Evolutionary conservation across 352 stramenopile genomes (phyloP), one percentile per base, ranked within the genome.

Genomic region (Labyrinthula sp.): DNA sequence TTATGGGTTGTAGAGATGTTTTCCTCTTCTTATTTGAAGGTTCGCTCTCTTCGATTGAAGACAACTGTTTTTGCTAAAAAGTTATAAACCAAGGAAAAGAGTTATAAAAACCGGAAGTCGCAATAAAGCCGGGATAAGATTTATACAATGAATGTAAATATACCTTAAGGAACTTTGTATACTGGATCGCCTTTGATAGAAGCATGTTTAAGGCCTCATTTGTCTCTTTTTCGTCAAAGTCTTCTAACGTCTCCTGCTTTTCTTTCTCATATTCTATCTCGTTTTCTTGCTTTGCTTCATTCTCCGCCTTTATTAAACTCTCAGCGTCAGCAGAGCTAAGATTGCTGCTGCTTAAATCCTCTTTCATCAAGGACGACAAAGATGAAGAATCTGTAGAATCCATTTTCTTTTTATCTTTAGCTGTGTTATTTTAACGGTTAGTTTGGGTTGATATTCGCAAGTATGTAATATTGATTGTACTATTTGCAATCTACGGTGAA

Each of bases 1-100:
- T 91, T 47, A 73, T 70, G 0, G 86, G 87, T 68, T 98, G 86
- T n/a, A 14, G 6, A 21, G 3, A 34, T 17, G n/a, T 52, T 17
- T 10, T 23, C 34, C 12, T 31, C 8, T 18, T 45, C 37, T 26
- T 52, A 23, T 7, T 31, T 17, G 7, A 12, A 4, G n/a, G 4
- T 35, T 12, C 17, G 5, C n/a, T 27, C 10, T 24, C 12, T 18
- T 25, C 17, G 37, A 14, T 33, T 33, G 28, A 14, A 14, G 28
- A 10, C 28, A 12, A 10, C 10, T 33, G 10, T 33, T 10, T 10
- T 14, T 14, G 10, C 28, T 12, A 14, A 12, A 14, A 12, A 12
- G 10, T 33, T 33, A 7, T 4, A 28, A 5, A 10, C 37, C 4
- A 38, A 14, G 37, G 6, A 21, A 12, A 38, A 14, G 10, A 30